A percentile compares a stretch with the other conserved stretches of the same genome.
Conservation (phyloP, 257 asterid genomes). For the Solanum sitiens region DNA sequence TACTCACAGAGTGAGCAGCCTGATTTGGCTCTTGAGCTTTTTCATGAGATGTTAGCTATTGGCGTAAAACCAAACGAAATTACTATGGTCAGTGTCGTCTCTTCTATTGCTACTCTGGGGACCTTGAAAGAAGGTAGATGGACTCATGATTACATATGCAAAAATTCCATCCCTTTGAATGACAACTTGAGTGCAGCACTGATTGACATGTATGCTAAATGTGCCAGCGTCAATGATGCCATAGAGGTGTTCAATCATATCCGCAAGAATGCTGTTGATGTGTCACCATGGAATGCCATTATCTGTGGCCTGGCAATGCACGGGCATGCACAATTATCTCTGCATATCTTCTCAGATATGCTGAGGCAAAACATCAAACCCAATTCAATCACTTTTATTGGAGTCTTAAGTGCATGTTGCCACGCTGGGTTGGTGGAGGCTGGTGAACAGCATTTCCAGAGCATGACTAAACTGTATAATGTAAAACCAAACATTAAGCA, state of each 20-base stretch:
- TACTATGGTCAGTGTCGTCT: slow-evolving; percentile 79
- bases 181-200: slow-evolving; percentile 75
- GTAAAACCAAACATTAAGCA: slow-evolving; percentile 76
- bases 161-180: slow-evolving; percentile 41
- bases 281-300: slow-evolving; percentile 94
- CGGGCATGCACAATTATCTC: slow-evolving; percentile 58
- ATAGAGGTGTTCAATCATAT: slow-evolving; percentile 44
- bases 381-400: slow-evolving; percentile 63
- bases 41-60: slow-evolving; percentile 49
- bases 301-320: slow-evolving; percentile 92
- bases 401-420: slow-evolving; percentile 86
- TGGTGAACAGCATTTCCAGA: slow-evolving; percentile 60
- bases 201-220: slow-evolving; percentile 93
- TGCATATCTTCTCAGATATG: slow-evolving; percentile 51
- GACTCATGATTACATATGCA: slow-evolving; percentile 55
- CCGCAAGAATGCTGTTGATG: slow-evolving; percentile 29
- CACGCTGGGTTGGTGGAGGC: slow-evolving; percentile 83
- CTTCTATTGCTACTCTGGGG: slow-evolving; percentile 66
- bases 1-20: slow-evolving; percentile 59
- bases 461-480: slow-evolving; percentile 40
- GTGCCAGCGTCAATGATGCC: slow-evolving; percentile 61
- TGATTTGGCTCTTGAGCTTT: slow-evolving; percentile 47
- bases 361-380: slow-evolving; percentile 33
- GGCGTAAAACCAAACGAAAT: slow-evolving; percentile 70
- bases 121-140: slow-evolving; percentile 57